These are phyloP conservation scores for Jatropha curcas DNA, from an alignment of 345 rosid genomes.

Conservation along the genomic window DNA sequence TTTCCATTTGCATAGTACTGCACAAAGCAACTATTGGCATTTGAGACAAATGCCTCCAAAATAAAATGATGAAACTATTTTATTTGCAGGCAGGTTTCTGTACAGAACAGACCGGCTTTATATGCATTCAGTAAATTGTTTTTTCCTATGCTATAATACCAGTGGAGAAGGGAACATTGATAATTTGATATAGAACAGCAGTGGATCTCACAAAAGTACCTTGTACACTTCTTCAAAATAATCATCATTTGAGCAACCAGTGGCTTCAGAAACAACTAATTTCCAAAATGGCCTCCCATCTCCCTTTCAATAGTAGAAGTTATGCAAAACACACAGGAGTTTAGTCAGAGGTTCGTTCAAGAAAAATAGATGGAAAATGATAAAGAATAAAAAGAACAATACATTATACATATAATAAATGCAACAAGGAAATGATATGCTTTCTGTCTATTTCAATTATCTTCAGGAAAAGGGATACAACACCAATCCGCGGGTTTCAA, in stretches of 20 bases:
- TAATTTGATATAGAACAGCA: conserved; percentile 3
- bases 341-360: conserved; percentile 4
- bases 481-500: not conserved
- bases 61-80: not conserved
- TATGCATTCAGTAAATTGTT: not conserved
- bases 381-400: not conserved
- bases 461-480: not conserved
- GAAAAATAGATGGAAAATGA: not conserved
- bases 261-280: conserved; percentile 77
- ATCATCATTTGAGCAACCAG: conserved; percentile 64
- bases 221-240: conserved; percentile 87
- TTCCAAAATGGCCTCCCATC: conserved; percentile 92
- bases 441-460: not conserved
- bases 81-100: not conserved
- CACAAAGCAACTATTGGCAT: conserved; percentile 11
- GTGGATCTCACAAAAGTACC: conserved; percentile 39
- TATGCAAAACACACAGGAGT: not conserved
- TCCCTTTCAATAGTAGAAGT: conserved; percentile 47
- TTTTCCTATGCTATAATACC: not conserved
- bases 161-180: not conserved
- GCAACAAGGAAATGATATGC: not conserved
- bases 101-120: not conserved
- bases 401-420: not conserved
- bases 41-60: conserved; percentile 16
- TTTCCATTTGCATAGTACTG: conserved; percentile 80